Evolutionary conservation across 2,329 filamentous ascomycete species (phyloP), one percentile per base, ranked within the genome.

Genomic region (Nemania abortiva): DNA sequence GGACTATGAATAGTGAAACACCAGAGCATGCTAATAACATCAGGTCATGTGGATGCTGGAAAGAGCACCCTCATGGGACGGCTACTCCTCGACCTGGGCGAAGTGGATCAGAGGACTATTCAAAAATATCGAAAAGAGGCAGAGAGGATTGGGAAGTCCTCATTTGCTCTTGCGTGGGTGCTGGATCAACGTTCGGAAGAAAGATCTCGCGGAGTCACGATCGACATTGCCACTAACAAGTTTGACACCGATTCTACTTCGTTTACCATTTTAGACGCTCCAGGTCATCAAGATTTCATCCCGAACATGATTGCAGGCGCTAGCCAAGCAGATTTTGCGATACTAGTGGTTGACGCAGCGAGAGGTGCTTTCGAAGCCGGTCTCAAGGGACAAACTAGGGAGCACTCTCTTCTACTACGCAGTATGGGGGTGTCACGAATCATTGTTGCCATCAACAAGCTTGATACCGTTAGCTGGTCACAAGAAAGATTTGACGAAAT

Each of bases 271-370:
- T 86, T 99, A 4, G 96, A 99, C 79, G 95, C 96, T 0, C 96
- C 96, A 0, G 96, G 96, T 0, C 96, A 99, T 80, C 89, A 91
- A 69, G 96, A 99, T 79, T 99, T 98, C 78, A 94, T 99, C 22
- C 96, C 96, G 0, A 99, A 98, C 80, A 99, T 99, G 96, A 98
- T 99, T 79, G 95, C 95, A 1, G 96, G 96, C 15, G 94, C 95
- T 3, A 96, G 93, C 68, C 95, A 98, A 81, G 97, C 96, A 10
- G 96, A 99, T 79, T 96, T 98, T 80, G 96, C 95, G 0, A 92
- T 99, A 0, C 84, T 99, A 2, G 96, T 99, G 22, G 93, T 99
- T 69, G 96, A 99, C 79, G 92, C 95, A 4, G 91, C 92, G 66
- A 93, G 89, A 0, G 96, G 95, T 39, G 95, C 95, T 39, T 98